Evolutionary conservation across 148 eudicot species (phyloP).

Genomic region (Camellia granthamiana): DNA sequence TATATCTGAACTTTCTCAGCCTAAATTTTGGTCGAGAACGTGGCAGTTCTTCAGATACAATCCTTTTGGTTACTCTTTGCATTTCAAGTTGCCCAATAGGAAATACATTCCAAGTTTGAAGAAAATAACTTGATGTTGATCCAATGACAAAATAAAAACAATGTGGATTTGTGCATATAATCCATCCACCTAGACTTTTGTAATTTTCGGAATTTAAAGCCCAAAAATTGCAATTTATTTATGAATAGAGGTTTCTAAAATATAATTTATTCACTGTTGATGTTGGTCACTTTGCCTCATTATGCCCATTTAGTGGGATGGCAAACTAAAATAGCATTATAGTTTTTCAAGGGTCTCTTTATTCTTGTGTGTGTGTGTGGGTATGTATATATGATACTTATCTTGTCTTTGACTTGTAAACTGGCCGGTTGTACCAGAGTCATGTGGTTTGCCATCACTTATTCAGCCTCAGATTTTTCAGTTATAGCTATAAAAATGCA

Average conservation of each 20-base stretch:
- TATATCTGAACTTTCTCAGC: not conserved
- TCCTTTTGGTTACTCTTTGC: no score
- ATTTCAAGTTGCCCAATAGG: no score
- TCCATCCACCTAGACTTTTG: no score
- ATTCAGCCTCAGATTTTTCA: not conserved
- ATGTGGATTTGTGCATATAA: no score
- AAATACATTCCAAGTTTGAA: no score
- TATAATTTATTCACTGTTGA: not conserved
- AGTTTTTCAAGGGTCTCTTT: not conserved
- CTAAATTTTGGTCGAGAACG: not conserved
- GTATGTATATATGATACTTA: no score
- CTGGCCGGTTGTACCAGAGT: not conserved
- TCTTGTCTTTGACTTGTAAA: not conserved
- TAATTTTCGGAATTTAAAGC: no score
- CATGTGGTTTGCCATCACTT: not conserved
- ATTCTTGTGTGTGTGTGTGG: not conserved
- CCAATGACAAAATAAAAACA: no score
- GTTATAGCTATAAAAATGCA: no score
- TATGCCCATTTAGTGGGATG: not conserved
- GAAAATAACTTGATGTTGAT: no score
- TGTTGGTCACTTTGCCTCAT: not conserved
- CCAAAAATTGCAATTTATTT: no score
- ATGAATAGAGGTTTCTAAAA: no score
- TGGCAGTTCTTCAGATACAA: not conserved
- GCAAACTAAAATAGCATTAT: not conserved